Conservation (phyloP, 805 yeast genomes). For the Candida vaughaniae region DNA sequence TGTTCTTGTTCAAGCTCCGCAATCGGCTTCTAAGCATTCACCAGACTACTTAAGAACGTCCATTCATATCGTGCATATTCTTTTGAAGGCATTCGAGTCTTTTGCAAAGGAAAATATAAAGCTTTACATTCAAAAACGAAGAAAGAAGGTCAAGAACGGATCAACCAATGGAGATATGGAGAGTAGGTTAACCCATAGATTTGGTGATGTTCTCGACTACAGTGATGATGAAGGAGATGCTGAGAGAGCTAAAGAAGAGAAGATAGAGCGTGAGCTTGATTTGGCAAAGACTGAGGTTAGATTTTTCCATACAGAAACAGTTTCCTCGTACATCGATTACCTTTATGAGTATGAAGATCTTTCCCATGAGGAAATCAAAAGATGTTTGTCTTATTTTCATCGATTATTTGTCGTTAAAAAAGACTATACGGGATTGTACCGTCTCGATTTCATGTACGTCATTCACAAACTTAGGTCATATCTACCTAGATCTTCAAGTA, state of each 20-base stretch:
- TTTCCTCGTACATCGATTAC: conserved; percentile 64
- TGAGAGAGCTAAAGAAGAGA: conserved; percentile 32
- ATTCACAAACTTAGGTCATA: conserved; percentile 49
- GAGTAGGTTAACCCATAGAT: conserved; percentile 8
- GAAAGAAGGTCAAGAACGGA: conserved; percentile 30
- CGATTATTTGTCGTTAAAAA: conserved; percentile 59
- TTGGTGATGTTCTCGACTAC: conserved; percentile 27
- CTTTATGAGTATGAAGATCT: conserved; percentile 64
- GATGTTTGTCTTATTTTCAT: conserved; percentile 68
- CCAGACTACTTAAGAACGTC: conserved; percentile 58
- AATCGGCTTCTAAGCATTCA: conserved; percentile 61
- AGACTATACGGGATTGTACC: conserved; percentile 55
- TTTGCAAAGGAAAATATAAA: conserved; percentile 58
- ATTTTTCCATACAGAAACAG: conserved; percentile 57
- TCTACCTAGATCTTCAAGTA: conserved; percentile 41
- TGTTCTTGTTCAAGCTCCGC: conserved; percentile 57
- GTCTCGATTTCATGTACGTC: conserved; percentile 74
- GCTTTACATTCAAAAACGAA: conserved; percentile 47
- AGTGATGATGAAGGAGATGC: conserved; percentile 36
- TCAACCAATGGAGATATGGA: conserved; percentile 21
- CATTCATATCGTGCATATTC: conserved; percentile 62
- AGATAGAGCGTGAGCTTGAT: conserved; percentile 48
- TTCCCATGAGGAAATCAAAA: conserved; percentile 55
- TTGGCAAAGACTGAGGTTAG: conserved; percentile 39
- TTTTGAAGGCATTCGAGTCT: conserved; percentile 66